phyloP scores from a whole-genome alignment of 441 rosid genomes.

The Adansonia grandidieri region DNA sequence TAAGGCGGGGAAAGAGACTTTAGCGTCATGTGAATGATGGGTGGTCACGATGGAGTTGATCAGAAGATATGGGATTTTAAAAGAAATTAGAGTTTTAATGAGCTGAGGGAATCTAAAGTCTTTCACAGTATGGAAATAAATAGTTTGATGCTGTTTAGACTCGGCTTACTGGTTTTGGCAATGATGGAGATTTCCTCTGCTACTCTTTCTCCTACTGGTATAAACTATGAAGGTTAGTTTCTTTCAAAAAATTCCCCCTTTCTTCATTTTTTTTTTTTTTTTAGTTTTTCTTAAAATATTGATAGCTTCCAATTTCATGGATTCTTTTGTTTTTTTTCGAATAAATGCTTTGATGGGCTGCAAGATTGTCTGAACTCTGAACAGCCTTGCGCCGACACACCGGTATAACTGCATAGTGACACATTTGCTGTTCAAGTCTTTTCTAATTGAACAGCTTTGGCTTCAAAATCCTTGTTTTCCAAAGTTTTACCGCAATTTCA shows the following conservation, averaged over 20 bases:
- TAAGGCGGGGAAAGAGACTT: constrained; percentile 31
- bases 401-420: not conserved
- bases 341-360: not conserved
- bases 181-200: constrained; percentile 62
- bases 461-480: not conserved
- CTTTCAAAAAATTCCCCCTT: not conserved
- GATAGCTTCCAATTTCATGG: not conserved
- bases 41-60: constrained; percentile 37
- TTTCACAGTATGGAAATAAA: constrained; percentile 44
- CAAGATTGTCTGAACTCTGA: not conserved
- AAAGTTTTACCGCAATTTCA: constrained; percentile 16
- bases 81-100: constrained; percentile 35
- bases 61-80: constrained; percentile 25
- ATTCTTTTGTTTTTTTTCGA: not conserved
- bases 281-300: not conserved
- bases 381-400: no score
- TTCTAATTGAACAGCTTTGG: no score
- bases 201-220: constrained; percentile 88
- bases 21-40: constrained; percentile 39
- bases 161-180: constrained; percentile 62
- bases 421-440: not conserved
- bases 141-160: constrained; percentile 50
- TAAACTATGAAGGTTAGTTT: constrained; percentile 88
- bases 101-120: constrained; percentile 38
- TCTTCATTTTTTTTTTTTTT: not conserved